Percentiles rank a stretch among this genome's conserved stretches.
Evolutionary conservation across 148 eudicot genomes (phyloP).

Genomic region (Hydrangea macrophylla): DNA sequence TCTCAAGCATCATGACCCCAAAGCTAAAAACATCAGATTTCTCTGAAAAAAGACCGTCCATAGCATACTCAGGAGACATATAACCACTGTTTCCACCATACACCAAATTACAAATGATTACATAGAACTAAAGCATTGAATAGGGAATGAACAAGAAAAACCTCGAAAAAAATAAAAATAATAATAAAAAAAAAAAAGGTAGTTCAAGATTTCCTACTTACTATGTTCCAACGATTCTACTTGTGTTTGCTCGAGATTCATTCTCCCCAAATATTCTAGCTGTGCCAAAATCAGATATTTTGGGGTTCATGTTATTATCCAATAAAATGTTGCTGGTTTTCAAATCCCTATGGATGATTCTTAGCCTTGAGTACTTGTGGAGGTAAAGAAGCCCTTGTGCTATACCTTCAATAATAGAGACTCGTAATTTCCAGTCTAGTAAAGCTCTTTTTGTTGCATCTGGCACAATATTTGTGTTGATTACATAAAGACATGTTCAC

Average conservation of each 20-base stretch:
- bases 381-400: not conserved
- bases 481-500: not conserved
- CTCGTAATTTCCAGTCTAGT: not conserved
- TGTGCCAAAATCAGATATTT: not conserved
- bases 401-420: not conserved
- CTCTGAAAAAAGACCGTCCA: not conserved
- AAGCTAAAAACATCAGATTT: constrained; percentile 13
- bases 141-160: no score
- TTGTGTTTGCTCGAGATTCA: not conserved
- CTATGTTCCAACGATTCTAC: not conserved
- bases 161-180: no score
- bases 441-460: not conserved
- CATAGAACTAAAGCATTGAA: no score
- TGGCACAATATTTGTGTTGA: not conserved
- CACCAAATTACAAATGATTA: no score
- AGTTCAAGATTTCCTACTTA: no score
- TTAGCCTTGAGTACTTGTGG: not conserved
- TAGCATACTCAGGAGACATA: constrained; percentile 6
- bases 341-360: not conserved
- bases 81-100: not conserved
- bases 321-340: not conserved
- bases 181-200: no score
- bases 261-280: not conserved
- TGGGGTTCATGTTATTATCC: not conserved
- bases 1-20: constrained; percentile 5